These are phyloP conservation scores for Melanogaster broomeanus DNA, from an alignment of 768 basidiomycete species.

Conservation along the genomic window DNA sequence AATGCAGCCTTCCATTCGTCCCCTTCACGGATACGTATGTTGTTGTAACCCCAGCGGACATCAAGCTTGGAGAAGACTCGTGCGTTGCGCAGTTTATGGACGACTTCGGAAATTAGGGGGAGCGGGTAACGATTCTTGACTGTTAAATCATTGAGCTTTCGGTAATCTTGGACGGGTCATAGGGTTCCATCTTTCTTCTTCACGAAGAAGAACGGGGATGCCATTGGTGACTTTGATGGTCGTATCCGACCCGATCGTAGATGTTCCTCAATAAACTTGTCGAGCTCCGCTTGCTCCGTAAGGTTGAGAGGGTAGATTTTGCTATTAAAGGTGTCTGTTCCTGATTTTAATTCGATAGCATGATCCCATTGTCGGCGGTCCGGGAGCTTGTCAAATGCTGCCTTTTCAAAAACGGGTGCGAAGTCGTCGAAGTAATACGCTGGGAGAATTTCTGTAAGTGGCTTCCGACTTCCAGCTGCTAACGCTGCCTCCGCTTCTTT, in stretches of 20 bases:
- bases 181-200: conserved; percentile 38
- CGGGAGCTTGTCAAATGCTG: too few species aligned
- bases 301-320: too few species aligned
- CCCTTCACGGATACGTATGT: conserved; percentile 25
- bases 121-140: conserved; percentile 29
- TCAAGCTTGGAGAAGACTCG: conserved; percentile 31
- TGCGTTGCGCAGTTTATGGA: conserved; percentile 21
- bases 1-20: conserved; percentile 38
- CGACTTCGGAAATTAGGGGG: conserved; percentile 21
- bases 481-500: too few species aligned
- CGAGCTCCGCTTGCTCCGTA: neutral
- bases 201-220: conserved; percentile 30
- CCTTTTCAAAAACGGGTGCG: too few species aligned
- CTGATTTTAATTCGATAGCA: too few species aligned
- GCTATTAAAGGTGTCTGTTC: too few species aligned
- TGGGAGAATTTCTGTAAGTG: too few species aligned
- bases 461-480: too few species aligned
- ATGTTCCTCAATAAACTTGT: neutral
- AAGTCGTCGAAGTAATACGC: too few species aligned
- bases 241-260: conserved; percentile 8
- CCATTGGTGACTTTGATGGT: conserved; percentile 19
- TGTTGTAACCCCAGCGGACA: conserved; percentile 35
- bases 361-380: too few species aligned
- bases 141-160: conserved; percentile 25
- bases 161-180: conserved; percentile 35